These are phyloP conservation scores for Solanum sejunctum DNA, from an alignment of 257 asterid genomes.

Conservation along the genomic window DNA sequence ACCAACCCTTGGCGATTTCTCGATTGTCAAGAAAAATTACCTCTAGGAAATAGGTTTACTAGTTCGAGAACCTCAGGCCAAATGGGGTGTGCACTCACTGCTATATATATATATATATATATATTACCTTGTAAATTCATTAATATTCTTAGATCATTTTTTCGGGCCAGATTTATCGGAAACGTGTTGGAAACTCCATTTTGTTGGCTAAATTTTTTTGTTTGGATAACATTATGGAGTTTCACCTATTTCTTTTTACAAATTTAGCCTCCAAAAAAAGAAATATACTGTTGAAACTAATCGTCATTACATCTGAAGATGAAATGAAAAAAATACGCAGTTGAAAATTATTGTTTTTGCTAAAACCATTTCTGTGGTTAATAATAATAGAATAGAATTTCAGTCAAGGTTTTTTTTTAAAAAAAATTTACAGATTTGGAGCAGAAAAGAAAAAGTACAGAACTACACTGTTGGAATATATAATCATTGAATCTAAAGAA, in stretches of 20 bases:
- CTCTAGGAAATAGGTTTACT: neutral
- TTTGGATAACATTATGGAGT: neutral
- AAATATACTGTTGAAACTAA: neutral
- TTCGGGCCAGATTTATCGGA: neutral
- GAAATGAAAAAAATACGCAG: neutral
- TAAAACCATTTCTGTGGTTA: neutral
- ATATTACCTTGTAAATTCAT: neutral
- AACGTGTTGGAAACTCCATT: neutral
- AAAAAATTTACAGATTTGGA: neutral
- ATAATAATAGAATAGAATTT: neutral
- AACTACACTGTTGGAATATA: neutral
- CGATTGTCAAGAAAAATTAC: neutral
- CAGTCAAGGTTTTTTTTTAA: neutral
- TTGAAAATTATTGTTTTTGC: neutral
- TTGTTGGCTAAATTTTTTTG: neutral
- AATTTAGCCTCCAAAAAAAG: neutral
- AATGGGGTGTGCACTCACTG: neutral
- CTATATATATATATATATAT: too few species aligned
- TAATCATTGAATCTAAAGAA: neutral
- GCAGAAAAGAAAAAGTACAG: neutral
- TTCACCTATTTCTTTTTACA: neutral
- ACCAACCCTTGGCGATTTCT: neutral
- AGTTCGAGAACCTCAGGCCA: neutral
- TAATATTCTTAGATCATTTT: neutral
- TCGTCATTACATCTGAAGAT: neutral